A percentile compares a stretch with the other conserved stretches of the same genome.
Conservation (phyloP, 2,329 filamentous ascomycete species). For the Penicillium sp. region DNA sequence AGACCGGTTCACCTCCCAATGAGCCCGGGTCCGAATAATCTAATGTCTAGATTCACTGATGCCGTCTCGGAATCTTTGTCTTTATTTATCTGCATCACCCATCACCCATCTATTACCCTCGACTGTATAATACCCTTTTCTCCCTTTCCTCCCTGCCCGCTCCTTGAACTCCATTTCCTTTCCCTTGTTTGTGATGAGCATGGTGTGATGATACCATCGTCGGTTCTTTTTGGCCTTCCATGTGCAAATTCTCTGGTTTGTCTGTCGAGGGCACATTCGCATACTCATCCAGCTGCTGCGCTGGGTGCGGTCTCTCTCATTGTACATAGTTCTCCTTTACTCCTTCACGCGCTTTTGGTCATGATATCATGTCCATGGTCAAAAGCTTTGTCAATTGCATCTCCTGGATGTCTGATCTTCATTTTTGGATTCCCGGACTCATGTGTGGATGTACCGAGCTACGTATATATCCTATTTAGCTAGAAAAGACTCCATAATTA, state of each 20-base stretch:
- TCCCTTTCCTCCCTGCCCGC: constrained; percentile 3
- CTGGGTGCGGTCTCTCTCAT: constrained; percentile 12
- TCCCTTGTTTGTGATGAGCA: constrained; percentile 20
- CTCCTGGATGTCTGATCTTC: constrained; percentile 14
- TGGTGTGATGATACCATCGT: constrained; percentile 25
- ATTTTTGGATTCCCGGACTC: not conserved
- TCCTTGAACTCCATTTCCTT: constrained; percentile 10
- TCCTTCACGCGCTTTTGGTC: constrained; percentile 8
- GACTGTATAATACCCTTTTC: constrained; percentile 26
- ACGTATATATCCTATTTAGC: not conserved
- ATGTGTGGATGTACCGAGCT: not conserved
- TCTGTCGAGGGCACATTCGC: constrained; percentile 16
- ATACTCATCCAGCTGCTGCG: constrained; percentile 8
- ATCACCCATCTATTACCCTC: constrained; percentile 11
- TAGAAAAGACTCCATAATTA: not conserved
- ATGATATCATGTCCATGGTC: constrained; percentile 16
- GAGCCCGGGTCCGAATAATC: constrained; percentile 16
- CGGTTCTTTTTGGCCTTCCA: constrained; percentile 4
- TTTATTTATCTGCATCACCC: constrained; percentile 6
- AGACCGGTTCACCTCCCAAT: constrained; percentile 17
- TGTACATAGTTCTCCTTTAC: constrained; percentile 29
- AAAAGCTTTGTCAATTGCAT: constrained; percentile 22
- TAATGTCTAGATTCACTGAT: constrained; percentile 34
- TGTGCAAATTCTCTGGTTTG: constrained; percentile 5
- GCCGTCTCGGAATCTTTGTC: constrained; percentile 26